These are phyloP conservation scores for Colletotrichum tanaceti DNA, from an alignment of 2,329 filamentous ascomycete genomes.

Conservation along the genomic window DNA sequence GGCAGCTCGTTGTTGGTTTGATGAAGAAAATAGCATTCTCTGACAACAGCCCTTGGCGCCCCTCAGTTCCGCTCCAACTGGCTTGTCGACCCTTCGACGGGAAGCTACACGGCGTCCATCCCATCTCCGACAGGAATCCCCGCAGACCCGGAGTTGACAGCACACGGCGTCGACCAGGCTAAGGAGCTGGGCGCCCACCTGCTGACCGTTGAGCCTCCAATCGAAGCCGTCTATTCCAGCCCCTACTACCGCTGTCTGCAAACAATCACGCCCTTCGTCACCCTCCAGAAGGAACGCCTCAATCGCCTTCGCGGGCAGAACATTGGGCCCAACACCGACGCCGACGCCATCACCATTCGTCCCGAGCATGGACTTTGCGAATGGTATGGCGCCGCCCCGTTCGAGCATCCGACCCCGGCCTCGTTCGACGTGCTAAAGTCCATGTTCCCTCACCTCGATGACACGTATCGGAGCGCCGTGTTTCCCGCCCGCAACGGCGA, in stretches of 20 bases:
- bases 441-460: constrained; percentile 75
- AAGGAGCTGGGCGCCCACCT: constrained; percentile 79
- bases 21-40: constrained; percentile 13
- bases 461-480: constrained; percentile 70
- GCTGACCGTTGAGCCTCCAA: constrained; percentile 69
- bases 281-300: constrained; percentile 51
- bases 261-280: constrained; percentile 78
- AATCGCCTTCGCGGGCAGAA: constrained; percentile 29
- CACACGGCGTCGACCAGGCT: constrained; percentile 87
- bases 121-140: constrained; percentile 88
- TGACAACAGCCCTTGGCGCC: constrained; percentile 34
- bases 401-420: constrained; percentile 85
- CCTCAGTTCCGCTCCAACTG: constrained; percentile 88
- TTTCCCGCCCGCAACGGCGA: constrained; percentile 81
- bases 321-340: constrained; percentile 19
- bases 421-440: constrained; percentile 68
- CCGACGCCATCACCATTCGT: constrained; percentile 56
- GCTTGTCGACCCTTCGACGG: constrained; percentile 84
- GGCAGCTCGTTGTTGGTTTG: constrained; percentile 16
- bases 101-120: constrained; percentile 78
- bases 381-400: constrained; percentile 90
- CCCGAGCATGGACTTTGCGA: constrained; percentile 76
- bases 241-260: constrained; percentile 91
- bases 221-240: constrained; percentile 83
- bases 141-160: constrained; percentile 86